Evolutionary conservation across 208 protist genomes (phyloP).

Genomic region (Leishmania mexicana): DNA sequence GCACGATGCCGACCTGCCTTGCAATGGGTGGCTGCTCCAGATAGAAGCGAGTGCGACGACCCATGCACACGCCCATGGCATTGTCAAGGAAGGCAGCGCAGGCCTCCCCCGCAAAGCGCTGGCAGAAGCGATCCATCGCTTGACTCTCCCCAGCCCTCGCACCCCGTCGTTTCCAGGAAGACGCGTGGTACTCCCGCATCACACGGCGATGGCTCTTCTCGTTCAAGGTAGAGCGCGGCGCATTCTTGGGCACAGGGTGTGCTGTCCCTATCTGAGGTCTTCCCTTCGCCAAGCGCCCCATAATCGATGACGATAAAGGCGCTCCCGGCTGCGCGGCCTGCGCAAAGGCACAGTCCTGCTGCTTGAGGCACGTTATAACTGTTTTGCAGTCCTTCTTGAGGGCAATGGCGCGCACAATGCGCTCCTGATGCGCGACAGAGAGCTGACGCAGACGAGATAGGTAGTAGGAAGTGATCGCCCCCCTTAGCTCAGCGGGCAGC

Average conservation of each 20-base stretch:
- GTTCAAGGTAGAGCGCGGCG: background rate
- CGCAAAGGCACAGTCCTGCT: slow-evolving; percentile 5
- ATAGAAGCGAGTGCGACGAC: slow-evolving; percentile 39
- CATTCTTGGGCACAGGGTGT: slow-evolving; percentile 11
- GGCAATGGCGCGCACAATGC: slow-evolving; percentile 42
- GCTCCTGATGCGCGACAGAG: slow-evolving; percentile 43
- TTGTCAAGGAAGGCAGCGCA: slow-evolving; percentile 63
- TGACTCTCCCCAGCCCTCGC: slow-evolving; percentile 5
- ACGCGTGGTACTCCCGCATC: background rate
- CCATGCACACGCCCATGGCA: slow-evolving; percentile 33
- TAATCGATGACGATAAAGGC: slow-evolving; percentile 6
- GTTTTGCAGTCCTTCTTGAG: slow-evolving; percentile 29
- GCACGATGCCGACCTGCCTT: slow-evolving; percentile 27
- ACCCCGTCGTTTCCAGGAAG: background rate
- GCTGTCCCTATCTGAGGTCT: background rate
- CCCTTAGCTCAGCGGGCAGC: slow-evolving; percentile 45
- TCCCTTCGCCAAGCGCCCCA: background rate
- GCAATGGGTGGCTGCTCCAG: slow-evolving; percentile 43
- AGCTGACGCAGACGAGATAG: slow-evolving; percentile 41
- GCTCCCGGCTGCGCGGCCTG: slow-evolving; percentile 1
- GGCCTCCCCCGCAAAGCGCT: slow-evolving; percentile 41
- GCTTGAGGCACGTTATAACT: slow-evolving; percentile 53
- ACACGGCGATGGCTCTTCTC: slow-evolving; percentile 2
- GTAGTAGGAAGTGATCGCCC: slow-evolving; percentile 44
- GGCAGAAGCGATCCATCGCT: slow-evolving; percentile 35